phyloP scores from a whole-genome alignment of 23 red algal genomes.

The Chondrus crispus region DNA sequence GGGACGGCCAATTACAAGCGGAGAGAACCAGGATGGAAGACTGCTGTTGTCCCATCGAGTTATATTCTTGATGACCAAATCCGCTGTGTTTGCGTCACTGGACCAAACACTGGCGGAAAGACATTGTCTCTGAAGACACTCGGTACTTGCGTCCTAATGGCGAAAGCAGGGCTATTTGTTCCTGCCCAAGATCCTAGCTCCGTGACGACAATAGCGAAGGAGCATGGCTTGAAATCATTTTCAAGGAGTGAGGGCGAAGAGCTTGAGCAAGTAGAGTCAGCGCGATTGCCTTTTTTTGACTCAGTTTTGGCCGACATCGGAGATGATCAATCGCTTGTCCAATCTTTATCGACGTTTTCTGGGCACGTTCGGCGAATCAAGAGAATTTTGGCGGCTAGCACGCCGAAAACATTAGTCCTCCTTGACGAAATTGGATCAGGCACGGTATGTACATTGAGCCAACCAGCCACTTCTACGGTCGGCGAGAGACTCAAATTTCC shows the following conservation, averaged over 20 bases:
- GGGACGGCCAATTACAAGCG: neutral
- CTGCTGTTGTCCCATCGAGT: slow-evolving; percentile 65
- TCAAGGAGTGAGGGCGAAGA: neutral
- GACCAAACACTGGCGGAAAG: slow-evolving; percentile 96
- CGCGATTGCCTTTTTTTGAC: slow-evolving; percentile 88
- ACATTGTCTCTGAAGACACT: slow-evolving; percentile 88
- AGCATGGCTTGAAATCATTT: neutral
- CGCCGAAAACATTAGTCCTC: slow-evolving; percentile 66
- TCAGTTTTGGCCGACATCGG: slow-evolving; percentile 89
- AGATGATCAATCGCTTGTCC: slow-evolving; percentile 89
- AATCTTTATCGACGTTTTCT: slow-evolving; percentile 93
- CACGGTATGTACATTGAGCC: slow-evolving; percentile 44
- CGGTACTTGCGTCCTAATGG: slow-evolving; percentile 79
- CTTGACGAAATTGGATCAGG: slow-evolving; percentile 98
- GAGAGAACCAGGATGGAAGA: slow-evolving; percentile 24
- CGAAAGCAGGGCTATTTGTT: slow-evolving; percentile 87
- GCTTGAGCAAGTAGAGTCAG: neutral
- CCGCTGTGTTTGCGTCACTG: slow-evolving; percentile 83
- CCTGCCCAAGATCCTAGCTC: neutral
- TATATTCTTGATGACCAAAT: slow-evolving; percentile 48
- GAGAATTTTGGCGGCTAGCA: slow-evolving; percentile 62
- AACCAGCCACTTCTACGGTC: too few species aligned
- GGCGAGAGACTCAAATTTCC: too few species aligned
- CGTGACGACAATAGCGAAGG: neutral
- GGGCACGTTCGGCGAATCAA: slow-evolving; percentile 85